Evolutionary conservation across 2,329 filamentous ascomycete species (phyloP), one percentile per base, ranked within the genome.

Genomic region (Cytospora piceae): DNA sequence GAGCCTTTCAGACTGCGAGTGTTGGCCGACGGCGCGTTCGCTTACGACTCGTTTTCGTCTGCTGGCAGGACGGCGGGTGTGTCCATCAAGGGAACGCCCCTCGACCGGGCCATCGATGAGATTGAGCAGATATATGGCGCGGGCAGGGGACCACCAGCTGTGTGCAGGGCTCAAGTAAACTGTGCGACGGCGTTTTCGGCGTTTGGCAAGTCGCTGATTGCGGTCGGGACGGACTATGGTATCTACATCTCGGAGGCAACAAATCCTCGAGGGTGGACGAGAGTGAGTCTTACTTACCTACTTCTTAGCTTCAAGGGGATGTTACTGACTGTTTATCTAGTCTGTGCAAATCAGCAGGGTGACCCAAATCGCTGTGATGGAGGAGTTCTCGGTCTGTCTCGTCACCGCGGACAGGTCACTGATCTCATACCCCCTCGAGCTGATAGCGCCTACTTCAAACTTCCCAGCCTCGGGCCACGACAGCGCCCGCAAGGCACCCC

Each of bases 1-100:
- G 95, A 99, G 76, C 95, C 95, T 0, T 99, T 99, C 84, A 86
- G 92, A 59, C 81, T 99, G 9, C 89, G 93, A 27, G 93, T 99
- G 11, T 89, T 99, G 75, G 94, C 95, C 0, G 95, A 99, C 74
- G 90, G 91, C 53, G 92, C 94, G 0, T 99, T 99, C 76, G 89
- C 90, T 14, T 94, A 93, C 72, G 92, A 96, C 70, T 79, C 81
- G 4, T 75, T 85, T 63, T 84, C 86, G 3, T 80, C 83, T 56
- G 81, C 86, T 49, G 83, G 87, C 15, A 90, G 85, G 75, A 87
- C 82, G 54, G 79, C 81, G 20, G 82, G 87, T 65, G 90, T 97
- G 24, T 86, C 90, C 11, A 95, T 99, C 74, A 89, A 90, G 71
- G 94, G 93, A 5, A 99, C 96, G 0, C 96, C 95, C 1, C 83